Percentiles rank a stretch among this genome's conserved stretches.
These are phyloP conservation scores for Epichloe typhina DNA, from an alignment of 2,329 filamentous ascomycete species.

Conservation along the genomic window DNA sequence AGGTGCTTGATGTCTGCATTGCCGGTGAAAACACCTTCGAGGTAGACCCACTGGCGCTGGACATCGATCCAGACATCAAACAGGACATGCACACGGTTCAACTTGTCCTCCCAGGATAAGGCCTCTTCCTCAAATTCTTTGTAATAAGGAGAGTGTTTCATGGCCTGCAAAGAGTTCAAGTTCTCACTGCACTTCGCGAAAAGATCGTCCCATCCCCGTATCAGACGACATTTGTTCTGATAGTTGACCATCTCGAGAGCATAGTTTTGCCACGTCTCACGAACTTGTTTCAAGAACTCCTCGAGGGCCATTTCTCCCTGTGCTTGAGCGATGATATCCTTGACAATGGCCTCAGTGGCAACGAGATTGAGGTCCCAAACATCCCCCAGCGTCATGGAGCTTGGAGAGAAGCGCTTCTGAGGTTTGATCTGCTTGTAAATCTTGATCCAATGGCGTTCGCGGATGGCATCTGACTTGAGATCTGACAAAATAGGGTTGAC, in stretches of 20 bases:
- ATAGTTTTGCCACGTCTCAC: conserved; percentile 94
- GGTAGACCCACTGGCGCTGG: conserved; percentile 98
- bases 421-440: conserved; percentile 95
- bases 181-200: conserved; percentile 99
- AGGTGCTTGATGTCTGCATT: conserved; percentile 99
- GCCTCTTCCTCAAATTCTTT: conserved; percentile 99
- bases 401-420: conserved; percentile 82
- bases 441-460: conserved; percentile 92
- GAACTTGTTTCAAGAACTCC: conserved; percentile 91
- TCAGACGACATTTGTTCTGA: conserved; percentile 94
- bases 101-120: conserved; percentile 90
- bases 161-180: conserved; percentile 90
- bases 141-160: conserved; percentile 98
- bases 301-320: conserved; percentile 97
- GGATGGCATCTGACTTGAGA: conserved; percentile 90
- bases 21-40: conserved; percentile 96
- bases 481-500: conserved; percentile 81
- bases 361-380: conserved; percentile 95
- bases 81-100: conserved; percentile 91
- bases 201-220: conserved; percentile 94
- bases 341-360: conserved; percentile 75
- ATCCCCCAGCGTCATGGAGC: conserved; percentile 92
- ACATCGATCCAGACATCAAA: conserved; percentile 99
- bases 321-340: conserved; percentile 87
- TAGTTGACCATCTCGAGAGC: conserved; percentile 90